Base-by-base conservation (phyloP, 2,329 filamentous ascomycete genomes). In the Onygenales sp. region DNA sequence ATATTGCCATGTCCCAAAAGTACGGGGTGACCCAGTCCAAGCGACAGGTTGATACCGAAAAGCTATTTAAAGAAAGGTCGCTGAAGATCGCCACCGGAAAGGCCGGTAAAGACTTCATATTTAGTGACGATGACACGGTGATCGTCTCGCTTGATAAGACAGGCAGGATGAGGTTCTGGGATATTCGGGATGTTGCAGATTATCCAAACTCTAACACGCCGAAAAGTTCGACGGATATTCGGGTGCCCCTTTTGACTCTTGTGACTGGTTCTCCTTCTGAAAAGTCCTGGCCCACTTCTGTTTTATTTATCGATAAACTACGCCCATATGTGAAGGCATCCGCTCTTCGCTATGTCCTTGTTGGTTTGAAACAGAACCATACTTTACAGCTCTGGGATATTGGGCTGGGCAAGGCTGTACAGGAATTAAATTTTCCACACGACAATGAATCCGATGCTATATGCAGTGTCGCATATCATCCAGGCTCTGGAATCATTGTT, bases 351-450 rank as follows among this genome's bases (percentile, higher is more conserved):
- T 98, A 98, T 74, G 86, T 98, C 75, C 85, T 98, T 67, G 88
- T 98, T 57, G 93, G 93, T 63, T 89, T 97, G 82, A 96, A 97
- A 76, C 93, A 98, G 71, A 98, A 98, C 71, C 93, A 98, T 74
- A 94, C 92, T 53, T 82, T 98, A 57, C 94, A 98, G 76, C 82
- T 98, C 44, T 98, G 93, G 94, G 93, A 98, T 75, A 84, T 98
- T 65, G 90, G 88, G 42, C 84, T 98, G 36, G 87, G 87, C 60
- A 96, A 96, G 73, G 88, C 91, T 33, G 93, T 98, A 39, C 92
- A 98, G 69, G 93, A 98, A 74, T 85, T 98, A 68, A 93, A 95
- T 68, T 83, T 98, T 53, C 93, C 93, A 1, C 92, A 98, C 67
- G 88, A 88, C 73, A 95, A 93, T 66, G 92, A 97, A 68, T 94